Evolutionary conservation across 495 filamentous ascomycete genomes (phyloP), one percentile per base, ranked within the genome.

Genomic region (Hamigera avellanea): DNA sequence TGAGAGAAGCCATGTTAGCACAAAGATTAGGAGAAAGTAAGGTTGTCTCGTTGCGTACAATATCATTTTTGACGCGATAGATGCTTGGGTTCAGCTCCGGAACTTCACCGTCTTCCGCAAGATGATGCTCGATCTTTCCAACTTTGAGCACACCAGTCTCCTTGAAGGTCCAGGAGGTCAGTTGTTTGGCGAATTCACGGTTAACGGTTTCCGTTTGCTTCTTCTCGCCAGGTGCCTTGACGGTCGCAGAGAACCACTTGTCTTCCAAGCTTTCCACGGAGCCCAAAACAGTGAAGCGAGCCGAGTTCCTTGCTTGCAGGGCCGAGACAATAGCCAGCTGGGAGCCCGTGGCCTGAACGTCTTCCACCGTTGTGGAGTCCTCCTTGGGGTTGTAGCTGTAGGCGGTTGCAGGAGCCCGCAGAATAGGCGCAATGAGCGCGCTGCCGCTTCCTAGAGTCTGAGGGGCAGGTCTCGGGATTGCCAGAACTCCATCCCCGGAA

Each of bases 331-430:
- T 67, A 32, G 76, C 70, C 39, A 98, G 63, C 66, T 96, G 91
- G 39, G 67, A 61, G 32, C 91, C 93, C 37, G 76, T 79, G 17
- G 78, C 84, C 59, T 86, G 88, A 37, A 86, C 80, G 29, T 87
- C 83, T 37, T 93, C 88, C 16, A 83, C 64, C 10, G 62, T 56
- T 30, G 80, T 76, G 21, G 64, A 53, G 42, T 93, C 86, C 40
- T 95, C 86, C 69, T 93, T 91, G 21, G 86, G 81, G 61, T 93
- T 93, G 68, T 94, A 95, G 50, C 73, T 81, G 64, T 98, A 98
- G 46, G 87, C 80, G 21, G 86, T 93, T 43, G 64, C 61, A 19
- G 83, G 78, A 44, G 86, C 89, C 43, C 75, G 73, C 35, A 98
- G 62, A 45, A 98, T 75, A 21, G 93, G 85, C 19, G 80, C 70